Evolutionary conservation across 768 basidiomycete genomes (phyloP), one percentile per base, ranked within the genome.

Genomic region (Kwoniella europaea): DNA sequence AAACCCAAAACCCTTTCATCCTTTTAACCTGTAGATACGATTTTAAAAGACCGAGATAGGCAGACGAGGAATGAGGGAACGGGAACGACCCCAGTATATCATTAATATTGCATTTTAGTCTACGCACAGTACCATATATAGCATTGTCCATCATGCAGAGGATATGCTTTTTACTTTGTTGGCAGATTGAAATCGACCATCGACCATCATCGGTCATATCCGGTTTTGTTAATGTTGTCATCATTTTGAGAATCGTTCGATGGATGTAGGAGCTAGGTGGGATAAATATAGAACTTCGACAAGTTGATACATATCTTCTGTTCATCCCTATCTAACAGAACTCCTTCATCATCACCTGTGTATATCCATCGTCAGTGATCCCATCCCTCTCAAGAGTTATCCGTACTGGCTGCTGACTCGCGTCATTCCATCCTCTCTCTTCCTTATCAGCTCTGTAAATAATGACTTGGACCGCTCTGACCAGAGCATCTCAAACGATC

Each of bases 101-200:
- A 58, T 58, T 58, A 58, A 58, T 58, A 58, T 56, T 20, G 57
- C 57, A 58, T 58, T 58, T 58, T 42, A 58, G 13, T 58, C 24
- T 58, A 58, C 57, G 27, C 35, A 35, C 35, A 35, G 35, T 35
- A 35, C 35, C 35, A 35, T 35, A 35, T 35, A 35, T 35, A 35
- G 27, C 20, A 0, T 58, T 58, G 57, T 58, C 29, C 12, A 27
- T 35, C 27, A 58, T 58, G 57, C 57, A 35, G 46, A 50, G 18
- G 18, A 50, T 18, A 18, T 50, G 46, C 46, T 50, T 27, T n/a
- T 56, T 18, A 56, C 55, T 56, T 56, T 18, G n/a, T 56, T 35
- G 35, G 35, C 35, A 35, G 35, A 35, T 9, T 35, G 35, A 35
- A 35, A 35, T 35, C 35, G 35, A 35, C 35, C 35, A 35, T 35